Base-by-base conservation (phyloP, 805 yeast genomes). In the Pichia nakasei region DNA sequence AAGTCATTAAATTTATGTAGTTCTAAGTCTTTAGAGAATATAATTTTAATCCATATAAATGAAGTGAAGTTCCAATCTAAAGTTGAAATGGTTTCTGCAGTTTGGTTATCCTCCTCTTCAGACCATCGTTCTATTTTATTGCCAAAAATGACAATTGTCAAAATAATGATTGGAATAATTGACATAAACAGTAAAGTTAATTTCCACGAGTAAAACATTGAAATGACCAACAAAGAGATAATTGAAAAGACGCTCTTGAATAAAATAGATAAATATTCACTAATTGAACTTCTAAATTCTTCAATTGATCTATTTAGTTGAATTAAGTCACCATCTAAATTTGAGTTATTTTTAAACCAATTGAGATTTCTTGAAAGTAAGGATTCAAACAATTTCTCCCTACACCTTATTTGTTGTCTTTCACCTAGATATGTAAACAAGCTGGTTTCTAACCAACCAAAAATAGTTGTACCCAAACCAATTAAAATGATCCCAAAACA, bases 191-290 rank as follows among this genome's bases (percentile, higher is more conserved):
- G 74, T 22, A 93, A 62, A 0, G 97, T 85, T 11, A 93, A 68
- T 4, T 85, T 72, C 97, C 97, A 91, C 3, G 95, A 85, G 48
- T 78, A 80, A 48, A 73, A 72, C 57, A 93, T 73, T 1, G 96
- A 79, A 0, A 84, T 76, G 1, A 76, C 70, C 2, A 82, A 56
- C 11, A 82, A 61, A 0, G 82, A 76, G 4, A 75, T 42, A 0
- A 78, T 64, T 0, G 87, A 70, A 0, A 78, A 73, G 1, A 69
- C 35, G 9, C 78, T 70, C 50, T 80, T 80, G 12, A 76, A 55
- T 1, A 80, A 54, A 19, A 80, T 52, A 0, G 84, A 87, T 17
- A 79, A 56, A 3, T 80, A 75, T 55, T 83, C 89, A 3, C 91
- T 76, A 5, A 76, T 67, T 1, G 88, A 85, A 0, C 74, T 62